phyloP scores from a whole-genome alignment of 495 filamentous ascomycete genomes.

The Neurospora sp. region DNA sequence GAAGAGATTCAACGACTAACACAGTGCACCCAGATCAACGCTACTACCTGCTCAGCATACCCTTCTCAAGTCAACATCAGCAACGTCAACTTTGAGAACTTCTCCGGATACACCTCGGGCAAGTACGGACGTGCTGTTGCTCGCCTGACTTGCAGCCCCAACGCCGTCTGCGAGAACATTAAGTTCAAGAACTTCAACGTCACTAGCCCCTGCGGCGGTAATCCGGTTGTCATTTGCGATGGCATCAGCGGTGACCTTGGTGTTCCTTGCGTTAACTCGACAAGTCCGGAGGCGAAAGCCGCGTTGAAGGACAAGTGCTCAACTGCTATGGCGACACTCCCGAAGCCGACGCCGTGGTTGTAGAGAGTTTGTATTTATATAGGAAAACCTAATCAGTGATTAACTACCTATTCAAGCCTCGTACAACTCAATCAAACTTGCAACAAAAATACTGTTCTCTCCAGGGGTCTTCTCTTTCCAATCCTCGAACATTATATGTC shows the following conservation, averaged over 20 bases:
- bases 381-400: background rate
- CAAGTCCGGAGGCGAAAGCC: slow-evolving; percentile 15
- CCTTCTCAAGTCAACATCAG: slow-evolving; percentile 47
- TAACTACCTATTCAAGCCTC: background rate
- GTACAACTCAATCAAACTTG: background rate
- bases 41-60: slow-evolving; percentile 35
- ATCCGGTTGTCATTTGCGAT: slow-evolving; percentile 41
- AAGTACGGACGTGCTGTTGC: slow-evolving; percentile 39
- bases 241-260: slow-evolving; percentile 42
- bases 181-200: slow-evolving; percentile 40
- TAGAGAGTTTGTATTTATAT: background rate
- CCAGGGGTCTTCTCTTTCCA: background rate
- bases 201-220: slow-evolving; percentile 35
- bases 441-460: background rate
- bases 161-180: slow-evolving; percentile 44
- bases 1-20: background rate
- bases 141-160: slow-evolving; percentile 38
- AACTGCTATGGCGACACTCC: slow-evolving; percentile 12
- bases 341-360: slow-evolving; percentile 10
- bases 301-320: slow-evolving; percentile 19
- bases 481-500: background rate
- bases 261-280: slow-evolving; percentile 30
- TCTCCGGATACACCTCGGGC: slow-evolving; percentile 43
- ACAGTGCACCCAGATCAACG: slow-evolving; percentile 8
- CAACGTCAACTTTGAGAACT: slow-evolving; percentile 44